Evolutionary conservation across 768 basidiomycete species (phyloP), one percentile per base, ranked within the genome.

Genomic region (Saitozyma podzolica): DNA sequence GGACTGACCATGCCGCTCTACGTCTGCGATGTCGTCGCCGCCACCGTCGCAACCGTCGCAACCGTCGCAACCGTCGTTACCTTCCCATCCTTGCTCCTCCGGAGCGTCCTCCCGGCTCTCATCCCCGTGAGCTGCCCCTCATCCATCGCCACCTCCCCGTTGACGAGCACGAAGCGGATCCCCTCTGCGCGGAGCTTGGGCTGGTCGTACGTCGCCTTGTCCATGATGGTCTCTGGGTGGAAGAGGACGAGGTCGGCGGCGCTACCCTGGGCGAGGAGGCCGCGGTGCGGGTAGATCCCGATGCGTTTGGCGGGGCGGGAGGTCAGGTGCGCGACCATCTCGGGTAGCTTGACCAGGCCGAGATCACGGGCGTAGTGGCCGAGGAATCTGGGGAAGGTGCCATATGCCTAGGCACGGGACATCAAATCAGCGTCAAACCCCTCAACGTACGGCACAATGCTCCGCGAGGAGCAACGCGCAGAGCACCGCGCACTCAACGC

Each of bases 221-320:
- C 75, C 20, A 51, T 48, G 37, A 78, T 71, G 9, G 62, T 69
- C 16, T 57, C 56, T 9, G 75, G 77, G 54, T 77, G 61, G 50
- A 75, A 78, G 5, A 78, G 61, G 17, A 77, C 77, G 10, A 78
- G 40, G 67, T 78, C 77, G 37, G 77, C 77, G 2, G 68, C 68
- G 50, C 67, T 70, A 9, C 75, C 70, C 41, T 60, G 66, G 17
- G 62, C 63, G 16, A 78, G 57, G 17, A 69, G 54, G 7, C 77
- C 77, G 17, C 77, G 55, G 13, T 66, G 63, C 2, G 75, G 75
- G 52, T 71, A 74, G 14, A 78, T 69, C 6, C 69, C 69, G 8
- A 78, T 40, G 9, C 73, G 56, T 43, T 74, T 73, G 16, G 77
- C 77, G 3, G 77, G 75, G 17, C 77, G 69, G 3, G 71, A 74